Percentiles rank a stretch among this genome's conserved stretches.
Evolutionary conservation across 257 asterid genomes (phyloP).

Genomic region (Leonotis leonurus): DNA sequence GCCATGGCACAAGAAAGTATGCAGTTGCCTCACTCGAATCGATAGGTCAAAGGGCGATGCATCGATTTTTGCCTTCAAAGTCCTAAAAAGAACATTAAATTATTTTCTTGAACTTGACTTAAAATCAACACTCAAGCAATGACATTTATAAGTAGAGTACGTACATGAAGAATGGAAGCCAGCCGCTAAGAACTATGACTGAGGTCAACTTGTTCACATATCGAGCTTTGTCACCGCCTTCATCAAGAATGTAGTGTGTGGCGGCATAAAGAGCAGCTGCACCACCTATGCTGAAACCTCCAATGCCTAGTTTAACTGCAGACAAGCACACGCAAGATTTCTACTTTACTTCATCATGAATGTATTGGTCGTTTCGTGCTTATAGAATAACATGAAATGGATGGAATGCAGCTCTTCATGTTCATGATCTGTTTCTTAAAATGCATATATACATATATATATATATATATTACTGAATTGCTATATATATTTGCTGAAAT

Average conservation of each 20-base stretch:
- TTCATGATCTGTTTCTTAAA: no score
- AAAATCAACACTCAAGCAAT: background rate
- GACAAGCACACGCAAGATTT: background rate
- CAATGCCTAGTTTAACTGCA: constrained; percentile 61
- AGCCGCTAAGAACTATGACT: constrained; percentile 49
- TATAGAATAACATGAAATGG: background rate
- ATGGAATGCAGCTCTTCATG: background rate
- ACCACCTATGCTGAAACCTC: constrained; percentile 74
- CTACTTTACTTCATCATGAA: no score
- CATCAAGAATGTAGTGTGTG: constrained; percentile 39
- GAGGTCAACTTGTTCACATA: constrained; percentile 32
- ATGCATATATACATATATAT: no score
- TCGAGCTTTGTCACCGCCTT: constrained; percentile 21
- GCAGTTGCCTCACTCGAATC: constrained; percentile 47
- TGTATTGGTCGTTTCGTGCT: no score
- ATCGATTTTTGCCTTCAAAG: constrained; percentile 31
- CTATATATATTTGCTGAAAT: no score
- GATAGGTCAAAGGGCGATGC: constrained; percentile 26
- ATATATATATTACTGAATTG: no score
- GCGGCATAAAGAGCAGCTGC: constrained; percentile 61
- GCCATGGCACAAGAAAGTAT: constrained; percentile 56
- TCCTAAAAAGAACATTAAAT: constrained; percentile 34
- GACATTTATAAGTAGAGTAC: background rate
- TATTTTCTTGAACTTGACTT: background rate
- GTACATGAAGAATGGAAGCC: constrained; percentile 62